These are phyloP conservation scores for Terana coerulea DNA, from an alignment of 768 basidiomycete genomes.

Conservation along the genomic window DNA sequence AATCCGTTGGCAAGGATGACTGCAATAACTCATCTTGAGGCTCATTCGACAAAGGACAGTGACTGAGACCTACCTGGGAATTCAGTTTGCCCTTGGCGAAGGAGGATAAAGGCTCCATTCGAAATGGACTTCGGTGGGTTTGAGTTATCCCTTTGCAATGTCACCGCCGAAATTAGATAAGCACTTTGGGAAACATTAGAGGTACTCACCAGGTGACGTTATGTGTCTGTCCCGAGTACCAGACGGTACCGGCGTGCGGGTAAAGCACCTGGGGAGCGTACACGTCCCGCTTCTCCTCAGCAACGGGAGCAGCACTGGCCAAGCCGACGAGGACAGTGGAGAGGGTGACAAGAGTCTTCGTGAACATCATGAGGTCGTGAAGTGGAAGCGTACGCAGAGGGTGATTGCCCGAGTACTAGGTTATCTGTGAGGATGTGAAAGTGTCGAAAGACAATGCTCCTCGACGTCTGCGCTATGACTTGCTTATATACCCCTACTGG, in stretches of 20 bases:
- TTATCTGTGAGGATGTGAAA: too few relatives aligned
- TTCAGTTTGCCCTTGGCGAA: conserved; percentile 25
- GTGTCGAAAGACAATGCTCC: too few relatives aligned
- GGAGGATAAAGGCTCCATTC: conserved; percentile 28
- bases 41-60: background rate
- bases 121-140: conserved; percentile 39
- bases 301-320: background rate
- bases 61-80: conserved; percentile 25
- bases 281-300: conserved; percentile 35
- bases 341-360: background rate
- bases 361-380: conserved; percentile 3
- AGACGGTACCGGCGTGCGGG: conserved; percentile 38
- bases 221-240: conserved; percentile 40
- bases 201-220: conserved; percentile 51
- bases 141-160: conserved; percentile 41
- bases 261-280: conserved; percentile 43
- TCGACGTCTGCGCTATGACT: too few relatives aligned
- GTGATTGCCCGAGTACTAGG: too few relatives aligned
- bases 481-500: too few relatives aligned
- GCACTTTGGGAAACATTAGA: background rate
- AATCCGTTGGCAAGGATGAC: conserved; percentile 32
- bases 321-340: conserved; percentile 2
- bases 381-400: too few relatives aligned
- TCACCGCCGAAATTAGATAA: background rate
- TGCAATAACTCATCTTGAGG: background rate